Evolutionary conservation across 2,329 filamentous ascomycete species (phyloP).

Genomic region (Pseudocercospora cruenta): DNA sequence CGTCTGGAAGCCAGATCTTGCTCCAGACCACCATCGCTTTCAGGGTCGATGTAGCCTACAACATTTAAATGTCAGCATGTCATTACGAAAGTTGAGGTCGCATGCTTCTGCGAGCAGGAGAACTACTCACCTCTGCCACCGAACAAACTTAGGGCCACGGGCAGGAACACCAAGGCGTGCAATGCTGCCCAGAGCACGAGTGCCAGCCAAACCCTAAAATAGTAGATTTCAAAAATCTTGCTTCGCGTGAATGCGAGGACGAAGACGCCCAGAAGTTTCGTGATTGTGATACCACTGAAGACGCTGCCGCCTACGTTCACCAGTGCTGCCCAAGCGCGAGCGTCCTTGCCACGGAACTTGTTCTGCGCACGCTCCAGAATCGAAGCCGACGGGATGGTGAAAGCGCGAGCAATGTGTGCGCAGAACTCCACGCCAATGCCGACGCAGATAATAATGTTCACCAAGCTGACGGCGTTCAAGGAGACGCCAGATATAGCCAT

Average conservation of each 20-base stretch:
- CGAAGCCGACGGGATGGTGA: slow-evolving; percentile 84
- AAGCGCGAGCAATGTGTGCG: slow-evolving; percentile 92
- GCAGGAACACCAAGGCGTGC: slow-evolving; percentile 88
- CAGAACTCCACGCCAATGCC: slow-evolving; percentile 98
- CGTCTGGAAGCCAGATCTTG: slow-evolving; percentile 81
- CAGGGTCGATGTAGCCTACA: slow-evolving; percentile 80
- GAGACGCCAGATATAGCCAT: slow-evolving; percentile 90
- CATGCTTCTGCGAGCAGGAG: background rate
- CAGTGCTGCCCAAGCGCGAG: slow-evolving; percentile 86
- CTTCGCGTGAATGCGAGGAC: slow-evolving; percentile 93
- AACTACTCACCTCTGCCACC: slow-evolving; percentile 71
- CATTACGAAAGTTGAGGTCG: slow-evolving; percentile 13
- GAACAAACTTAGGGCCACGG: slow-evolving; percentile 81
- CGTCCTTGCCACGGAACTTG: slow-evolving; percentile 78
- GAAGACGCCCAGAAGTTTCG: slow-evolving; percentile 87
- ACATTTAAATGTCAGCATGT: slow-evolving; percentile 15
- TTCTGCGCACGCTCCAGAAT: slow-evolving; percentile 78
- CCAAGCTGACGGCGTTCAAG: slow-evolving; percentile 90
- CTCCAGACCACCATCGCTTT: slow-evolving; percentile 84
- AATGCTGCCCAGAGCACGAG: slow-evolving; percentile 86
- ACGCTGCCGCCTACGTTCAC: slow-evolving; percentile 95
- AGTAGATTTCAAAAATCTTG: slow-evolving; percentile 99
- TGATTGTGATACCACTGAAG: slow-evolving; percentile 94
- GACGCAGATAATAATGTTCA: slow-evolving; percentile 96
- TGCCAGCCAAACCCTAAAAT: slow-evolving; percentile 94